These are phyloP conservation scores for Sutorius australiensis DNA, from an alignment of 768 basidiomycete species.

Conservation along the genomic window DNA sequence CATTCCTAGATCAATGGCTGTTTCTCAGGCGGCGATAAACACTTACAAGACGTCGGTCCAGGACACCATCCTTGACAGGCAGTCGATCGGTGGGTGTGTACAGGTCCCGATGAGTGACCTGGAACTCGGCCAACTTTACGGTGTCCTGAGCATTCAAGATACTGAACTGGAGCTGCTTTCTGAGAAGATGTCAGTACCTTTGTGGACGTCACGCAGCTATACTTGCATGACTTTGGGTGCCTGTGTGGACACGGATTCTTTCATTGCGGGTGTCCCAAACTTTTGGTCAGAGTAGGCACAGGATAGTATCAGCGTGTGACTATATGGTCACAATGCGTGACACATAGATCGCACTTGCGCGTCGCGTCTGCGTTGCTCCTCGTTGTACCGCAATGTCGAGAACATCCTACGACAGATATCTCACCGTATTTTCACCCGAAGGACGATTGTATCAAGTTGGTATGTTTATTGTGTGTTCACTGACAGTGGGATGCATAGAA, in stretches of 20 bases:
- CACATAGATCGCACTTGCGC: slow-evolving; percentile 44
- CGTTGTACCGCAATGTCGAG: slow-evolving; percentile 74
- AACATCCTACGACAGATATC: slow-evolving; percentile 93
- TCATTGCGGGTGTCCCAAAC: slow-evolving; percentile 42
- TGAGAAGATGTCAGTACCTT: slow-evolving; percentile 31
- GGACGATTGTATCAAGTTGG: slow-evolving; percentile 99
- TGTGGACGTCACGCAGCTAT: not conserved
- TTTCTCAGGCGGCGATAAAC: not conserved
- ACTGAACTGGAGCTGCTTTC: slow-evolving; percentile 95
- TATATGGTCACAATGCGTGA: slow-evolving; percentile 23
- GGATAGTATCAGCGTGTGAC: slow-evolving; percentile 13
- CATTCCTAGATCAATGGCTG: not conserved
- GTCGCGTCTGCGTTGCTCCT: slow-evolving; percentile 49
- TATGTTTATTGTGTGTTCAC: slow-evolving; percentile 35
- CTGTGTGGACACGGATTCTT: slow-evolving; percentile 76
- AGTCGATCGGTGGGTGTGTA: slow-evolving; percentile 81
- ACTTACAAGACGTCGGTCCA: slow-evolving; percentile 86
- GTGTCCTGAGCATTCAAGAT: slow-evolving; percentile 92
- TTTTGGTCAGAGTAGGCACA: too few relatives aligned
- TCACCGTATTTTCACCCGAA: slow-evolving; percentile 97
- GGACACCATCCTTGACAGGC: slow-evolving; percentile 87
- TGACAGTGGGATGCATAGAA: not conserved
- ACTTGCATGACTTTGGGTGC: slow-evolving; percentile 81
- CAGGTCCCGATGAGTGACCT: slow-evolving; percentile 89
- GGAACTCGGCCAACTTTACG: slow-evolving; percentile 93